A percentile compares a stretch with the other conserved stretches of the same genome.
Evolutionary conservation across 1,284 basidiomycete species (phyloP).

Genomic region (Lentinus polychrous): DNA sequence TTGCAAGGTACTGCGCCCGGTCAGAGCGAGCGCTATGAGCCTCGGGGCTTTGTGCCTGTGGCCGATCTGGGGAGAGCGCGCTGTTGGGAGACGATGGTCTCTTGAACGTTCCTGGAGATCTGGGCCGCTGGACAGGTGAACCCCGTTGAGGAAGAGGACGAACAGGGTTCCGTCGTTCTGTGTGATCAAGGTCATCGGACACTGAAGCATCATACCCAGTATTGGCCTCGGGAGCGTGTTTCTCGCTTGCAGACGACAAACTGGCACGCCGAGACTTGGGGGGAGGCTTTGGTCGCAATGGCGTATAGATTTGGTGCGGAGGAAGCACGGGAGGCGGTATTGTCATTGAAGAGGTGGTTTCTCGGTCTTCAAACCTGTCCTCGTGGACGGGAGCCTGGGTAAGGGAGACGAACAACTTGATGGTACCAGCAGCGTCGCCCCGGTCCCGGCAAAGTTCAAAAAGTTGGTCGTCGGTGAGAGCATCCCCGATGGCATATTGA

Average conservation of each 20-base stretch:
- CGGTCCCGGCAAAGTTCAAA: constrained; percentile 64
- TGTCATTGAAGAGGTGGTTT: constrained; percentile 36
- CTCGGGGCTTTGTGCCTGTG: constrained; percentile 16
- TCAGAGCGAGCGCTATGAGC: constrained; percentile 17
- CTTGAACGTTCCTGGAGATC: constrained; percentile 21
- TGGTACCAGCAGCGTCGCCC: constrained; percentile 68
- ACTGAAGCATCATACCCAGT: constrained; percentile 63
- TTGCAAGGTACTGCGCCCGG: constrained; percentile 10
- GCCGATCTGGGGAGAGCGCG: constrained; percentile 40
- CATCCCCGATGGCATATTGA: constrained; percentile 62
- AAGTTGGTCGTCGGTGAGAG: constrained; percentile 62
- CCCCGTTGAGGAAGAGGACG: constrained; percentile 31
- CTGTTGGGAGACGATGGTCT: constrained; percentile 22
- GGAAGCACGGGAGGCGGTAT: constrained; percentile 49
- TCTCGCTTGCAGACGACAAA: constrained; percentile 63
- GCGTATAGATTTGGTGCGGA: constrained; percentile 27
- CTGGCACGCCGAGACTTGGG: constrained; percentile 58
- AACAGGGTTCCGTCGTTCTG: constrained; percentile 36
- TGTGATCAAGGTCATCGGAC: constrained; percentile 58
- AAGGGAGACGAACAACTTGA: constrained; percentile 77
- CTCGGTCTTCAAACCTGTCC: constrained; percentile 27
- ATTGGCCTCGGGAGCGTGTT: constrained; percentile 38
- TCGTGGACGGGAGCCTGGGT: constrained; percentile 56
- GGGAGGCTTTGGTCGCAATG: constrained; percentile 41
- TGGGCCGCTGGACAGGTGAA: constrained; percentile 21